Evolutionary conservation across 139 green algal species (phyloP).

Genomic region (Marvania coccoides): DNA sequence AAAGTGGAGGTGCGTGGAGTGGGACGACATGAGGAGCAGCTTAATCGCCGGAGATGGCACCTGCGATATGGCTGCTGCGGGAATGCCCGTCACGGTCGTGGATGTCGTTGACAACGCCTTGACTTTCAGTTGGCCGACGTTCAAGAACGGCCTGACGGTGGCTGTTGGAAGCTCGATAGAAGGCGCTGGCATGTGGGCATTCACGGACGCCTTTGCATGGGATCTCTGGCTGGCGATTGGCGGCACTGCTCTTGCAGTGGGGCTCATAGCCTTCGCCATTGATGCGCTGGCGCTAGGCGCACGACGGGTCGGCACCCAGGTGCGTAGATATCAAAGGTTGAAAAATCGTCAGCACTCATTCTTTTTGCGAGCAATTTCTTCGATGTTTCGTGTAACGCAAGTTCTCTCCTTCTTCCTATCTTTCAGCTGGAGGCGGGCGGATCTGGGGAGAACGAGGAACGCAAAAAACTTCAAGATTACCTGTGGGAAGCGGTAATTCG

Average conservation of each 20-base stretch:
- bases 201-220: neutral
- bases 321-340: neutral
- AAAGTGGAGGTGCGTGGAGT: conserved; percentile 11
- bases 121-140: too few species aligned
- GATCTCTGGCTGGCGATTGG: conserved; percentile 6
- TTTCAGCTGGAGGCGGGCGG: too few species aligned
- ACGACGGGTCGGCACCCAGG: neutral
- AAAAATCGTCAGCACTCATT: neutral
- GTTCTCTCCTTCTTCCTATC: neutral
- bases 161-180: neutral
- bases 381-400: too few species aligned
- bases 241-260: neutral
- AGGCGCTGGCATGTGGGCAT: neutral
- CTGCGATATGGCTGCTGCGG: neutral
- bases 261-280: neutral
- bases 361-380: neutral
- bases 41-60: neutral
- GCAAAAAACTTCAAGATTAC: too few species aligned
- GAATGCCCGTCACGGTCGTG: too few species aligned
- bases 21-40: neutral
- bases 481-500: too few species aligned
- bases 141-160: neutral
- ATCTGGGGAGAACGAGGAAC: too few species aligned
- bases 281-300: conserved; percentile 2
- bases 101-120: neutral